Percentiles rank a stretch among this genome's conserved stretches.
phyloP scores from a whole-genome alignment of 768 basidiomycete species.

The Tephrocybe sp. region DNA sequence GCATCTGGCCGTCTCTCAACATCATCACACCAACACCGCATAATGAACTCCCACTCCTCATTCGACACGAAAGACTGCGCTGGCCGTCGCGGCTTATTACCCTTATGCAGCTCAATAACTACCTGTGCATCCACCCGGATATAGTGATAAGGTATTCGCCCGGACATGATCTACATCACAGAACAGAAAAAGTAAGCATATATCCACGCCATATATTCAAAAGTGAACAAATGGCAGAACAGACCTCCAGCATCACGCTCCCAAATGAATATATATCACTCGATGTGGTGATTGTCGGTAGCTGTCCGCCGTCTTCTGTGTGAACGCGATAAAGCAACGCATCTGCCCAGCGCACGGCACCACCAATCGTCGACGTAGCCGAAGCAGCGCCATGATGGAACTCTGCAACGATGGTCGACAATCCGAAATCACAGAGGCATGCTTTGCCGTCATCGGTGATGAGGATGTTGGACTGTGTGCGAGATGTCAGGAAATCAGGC shows the following conservation, averaged over 20 bases:
- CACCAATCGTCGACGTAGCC: conserved; percentile 37
- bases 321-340: conserved; percentile 34
- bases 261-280: conserved; percentile 50
- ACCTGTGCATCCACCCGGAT: conserved; percentile 37
- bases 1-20: conserved; percentile 7
- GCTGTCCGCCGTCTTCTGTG: conserved; percentile 24
- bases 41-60: conserved; percentile 41
- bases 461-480: conserved; percentile 43
- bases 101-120: conserved; percentile 40
- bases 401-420: conserved; percentile 39
- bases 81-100: conserved; percentile 40
- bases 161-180: conserved; percentile 39
- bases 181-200: neutral
- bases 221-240: neutral
- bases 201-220: neutral
- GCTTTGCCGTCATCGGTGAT: conserved; percentile 41
- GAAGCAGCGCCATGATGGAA: conserved; percentile 29
- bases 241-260: conserved; percentile 44
- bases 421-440: conserved; percentile 46
- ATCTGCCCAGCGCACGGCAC: conserved; percentile 50
- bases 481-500: conserved; percentile 7
- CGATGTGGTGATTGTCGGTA: conserved; percentile 23
- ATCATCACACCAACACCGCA: conserved; percentile 38
- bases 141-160: conserved; percentile 42
- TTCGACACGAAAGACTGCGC: conserved; percentile 36